Evolutionary conservation across 768 basidiomycete species (phyloP), one percentile per base, ranked within the genome.

Genomic region (Kwoniella sp.): DNA sequence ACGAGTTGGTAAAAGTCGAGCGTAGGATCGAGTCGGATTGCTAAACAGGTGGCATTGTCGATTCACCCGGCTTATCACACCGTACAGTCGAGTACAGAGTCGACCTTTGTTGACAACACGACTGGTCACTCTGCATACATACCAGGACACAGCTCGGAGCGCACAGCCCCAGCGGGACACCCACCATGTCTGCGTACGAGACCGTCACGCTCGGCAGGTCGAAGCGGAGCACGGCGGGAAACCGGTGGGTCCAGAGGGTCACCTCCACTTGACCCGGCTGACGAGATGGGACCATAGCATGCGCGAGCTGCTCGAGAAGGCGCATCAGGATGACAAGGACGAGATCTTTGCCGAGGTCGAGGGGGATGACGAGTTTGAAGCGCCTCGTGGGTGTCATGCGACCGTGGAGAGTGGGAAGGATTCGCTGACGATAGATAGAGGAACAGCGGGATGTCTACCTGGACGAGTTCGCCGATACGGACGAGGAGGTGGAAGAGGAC

Each of bases 381-480:
- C 66, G 12, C 62, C 65, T 25, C 43, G 69, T 73, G 27, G 46
- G 69, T 57, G 14, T 25, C 3, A 23, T 34, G 17, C 12, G 15
- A 22, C 4, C 19, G n/a, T 38, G n/a, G 27, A 8, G 33, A 23
- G 11, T 22, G 31, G 39, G 12, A 20, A 12, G 5, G 52, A 31
- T 46, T 14, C n/a, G 32, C 1, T 32, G 5, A 15, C 15, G 28
- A 14, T 28, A 25, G 27, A 22, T 42, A 68, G 68, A 53, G 47
- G 71, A 73, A 1, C 47, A 57, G 11, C 46, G 60, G 17, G 71
- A 73, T 56, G 67, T 71, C 2, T 71, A 57, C 39, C 46, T 65
- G 28, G 67, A 71, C 9, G 71, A 73, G 17, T 71, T 71, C 45
- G 71, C 67, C 11, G 70, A 70, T 56, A 73, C 71, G 4, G 71